These are phyloP conservation scores for Nicotiana obtusifolia DNA, from an alignment of 257 asterid genomes.

Conservation along the genomic window DNA sequence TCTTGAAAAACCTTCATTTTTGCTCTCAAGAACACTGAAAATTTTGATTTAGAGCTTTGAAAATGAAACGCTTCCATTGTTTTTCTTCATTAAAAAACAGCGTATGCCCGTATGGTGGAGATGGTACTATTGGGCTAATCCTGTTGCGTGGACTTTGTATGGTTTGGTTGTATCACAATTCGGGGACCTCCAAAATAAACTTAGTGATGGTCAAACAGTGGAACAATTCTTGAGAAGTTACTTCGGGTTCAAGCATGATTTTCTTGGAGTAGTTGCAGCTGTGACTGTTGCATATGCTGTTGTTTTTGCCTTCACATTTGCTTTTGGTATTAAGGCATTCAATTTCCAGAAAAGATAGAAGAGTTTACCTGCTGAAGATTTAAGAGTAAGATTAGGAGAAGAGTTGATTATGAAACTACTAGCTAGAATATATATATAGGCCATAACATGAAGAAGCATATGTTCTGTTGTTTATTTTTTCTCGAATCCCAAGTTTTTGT, in stretches of 20 bases:
- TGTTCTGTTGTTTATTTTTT: too few species aligned
- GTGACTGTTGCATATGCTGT: constrained; percentile 22
- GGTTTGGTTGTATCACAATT: constrained; percentile 58
- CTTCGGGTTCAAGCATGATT: constrained; percentile 50
- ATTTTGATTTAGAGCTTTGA: neutral
- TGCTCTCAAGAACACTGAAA: neutral
- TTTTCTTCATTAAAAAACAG: constrained; percentile 23
- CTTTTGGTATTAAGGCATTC: constrained; percentile 37
- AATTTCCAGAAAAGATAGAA: constrained; percentile 51
- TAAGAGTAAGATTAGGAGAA: neutral
- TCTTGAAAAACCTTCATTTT: neutral
- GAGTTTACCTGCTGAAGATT: neutral
- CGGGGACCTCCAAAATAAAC: constrained; percentile 32
- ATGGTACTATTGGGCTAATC: constrained; percentile 76
- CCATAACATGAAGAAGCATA: too few species aligned
- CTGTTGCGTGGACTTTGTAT: constrained; percentile 56
- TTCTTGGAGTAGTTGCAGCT: constrained; percentile 40
- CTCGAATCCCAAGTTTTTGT: too few species aligned
- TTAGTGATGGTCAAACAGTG: constrained; percentile 21
- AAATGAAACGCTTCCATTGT: neutral
- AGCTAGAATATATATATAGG: too few species aligned
- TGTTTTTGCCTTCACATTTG: constrained; percentile 45
- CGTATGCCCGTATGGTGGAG: constrained; percentile 79
- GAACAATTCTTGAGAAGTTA: constrained; percentile 37
- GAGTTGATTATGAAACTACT: too few species aligned